Evolutionary conservation across 441 rosid genomes (phyloP), one percentile per base, ranked within the genome.

Genomic region (Corymbia calophylla): DNA sequence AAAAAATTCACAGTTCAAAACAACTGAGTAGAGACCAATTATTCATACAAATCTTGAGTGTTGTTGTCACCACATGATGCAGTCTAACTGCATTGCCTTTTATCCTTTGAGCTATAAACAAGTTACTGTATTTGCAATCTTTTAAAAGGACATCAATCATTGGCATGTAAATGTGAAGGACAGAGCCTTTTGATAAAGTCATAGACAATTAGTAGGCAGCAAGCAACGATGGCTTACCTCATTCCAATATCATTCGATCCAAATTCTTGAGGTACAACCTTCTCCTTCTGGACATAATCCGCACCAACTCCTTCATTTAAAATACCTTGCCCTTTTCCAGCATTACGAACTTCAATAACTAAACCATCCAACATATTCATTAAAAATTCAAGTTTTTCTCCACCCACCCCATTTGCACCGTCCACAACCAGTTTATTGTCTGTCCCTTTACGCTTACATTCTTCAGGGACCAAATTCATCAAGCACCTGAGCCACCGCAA

Each of bases 401-500:
- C 99, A 66, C 99, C 99, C 60, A 98, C 97, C 88, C 99, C 99
- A 93, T 98, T 96, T 90, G 99, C 97, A 87, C 97, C 98, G 88
- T 98, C 99, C 87, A 97, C 97, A 68, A 96, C 66, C 93, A 97
- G 92, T 89, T 90, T 96, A 86, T 92, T 90, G 53, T 92, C 93
- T 18, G 25, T 47, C 87, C 88, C 90, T 39, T 87, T 70, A 68
- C 87, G 85, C 86, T 91, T 91, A 35, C 88, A 88, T 91, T 89
- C 88, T 90, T 88, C 87, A 19, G 99, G 98, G 88, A 92, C 93
- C 93, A 96, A 91, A 91, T 93, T 94, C 93, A 96, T 80, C 93
- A 98, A 94, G 90, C 95, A 95, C 93, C 98, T 96, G 88, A 86
- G 54, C 86, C 93, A 89, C 60, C 4, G 16, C 89, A 31, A 66